phyloP scores from a whole-genome alignment of 257 asterid genomes.

The Apocynum venetum region DNA sequence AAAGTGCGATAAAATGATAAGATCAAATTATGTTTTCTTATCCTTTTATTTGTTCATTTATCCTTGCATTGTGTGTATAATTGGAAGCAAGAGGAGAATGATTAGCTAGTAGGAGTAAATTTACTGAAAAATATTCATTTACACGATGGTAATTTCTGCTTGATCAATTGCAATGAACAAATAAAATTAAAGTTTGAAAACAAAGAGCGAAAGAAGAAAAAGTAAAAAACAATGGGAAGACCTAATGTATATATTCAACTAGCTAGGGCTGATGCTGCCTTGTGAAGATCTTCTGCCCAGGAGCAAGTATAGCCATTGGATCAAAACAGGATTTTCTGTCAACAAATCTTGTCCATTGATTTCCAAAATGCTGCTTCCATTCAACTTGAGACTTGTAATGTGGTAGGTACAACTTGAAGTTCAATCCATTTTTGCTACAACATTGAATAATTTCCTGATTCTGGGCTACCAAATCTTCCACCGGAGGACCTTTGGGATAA shows the following conservation, averaged over 20 bases:
- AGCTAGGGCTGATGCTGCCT: constrained; percentile 48
- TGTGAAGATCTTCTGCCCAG: constrained; percentile 79
- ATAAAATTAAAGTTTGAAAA: constrained; percentile 2
- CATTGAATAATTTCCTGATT: constrained; percentile 57
- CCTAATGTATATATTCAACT: background rate
- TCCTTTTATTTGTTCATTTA: background rate
- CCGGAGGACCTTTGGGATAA: constrained; percentile 46
- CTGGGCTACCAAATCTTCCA: constrained; percentile 59
- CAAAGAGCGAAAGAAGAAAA: background rate
- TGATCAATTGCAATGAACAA: constrained; percentile 28
- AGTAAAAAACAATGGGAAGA: background rate
- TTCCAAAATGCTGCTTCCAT: constrained; percentile 76
- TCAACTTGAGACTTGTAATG: constrained; percentile 56
- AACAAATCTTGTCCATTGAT: constrained; percentile 74
- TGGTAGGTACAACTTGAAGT: constrained; percentile 81
- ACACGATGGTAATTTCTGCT: constrained; percentile 33
- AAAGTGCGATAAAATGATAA: too few species aligned
- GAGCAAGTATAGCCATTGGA: constrained; percentile 90
- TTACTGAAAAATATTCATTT: constrained; percentile 44
- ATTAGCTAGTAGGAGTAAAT: constrained; percentile 18
- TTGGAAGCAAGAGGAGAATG: background rate
- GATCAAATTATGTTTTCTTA: background rate
- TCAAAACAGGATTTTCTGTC: constrained; percentile 63
- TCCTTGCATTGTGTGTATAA: background rate
- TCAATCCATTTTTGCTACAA: constrained; percentile 48